These are phyloP conservation scores for Salicornia ramosissima DNA, from an alignment of 148 eudicot species.

Conservation along the genomic window DNA sequence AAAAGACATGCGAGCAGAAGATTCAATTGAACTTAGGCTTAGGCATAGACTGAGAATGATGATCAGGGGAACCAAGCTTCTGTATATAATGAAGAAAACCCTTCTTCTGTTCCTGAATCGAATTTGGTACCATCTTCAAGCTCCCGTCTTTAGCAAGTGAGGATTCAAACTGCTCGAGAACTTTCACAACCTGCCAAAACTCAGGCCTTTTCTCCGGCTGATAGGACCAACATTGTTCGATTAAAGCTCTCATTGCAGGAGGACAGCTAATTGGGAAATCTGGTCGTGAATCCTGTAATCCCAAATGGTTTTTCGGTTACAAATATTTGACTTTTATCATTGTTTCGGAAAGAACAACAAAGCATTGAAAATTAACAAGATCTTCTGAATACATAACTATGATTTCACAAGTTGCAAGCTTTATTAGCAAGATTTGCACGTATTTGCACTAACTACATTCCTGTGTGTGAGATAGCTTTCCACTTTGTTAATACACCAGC, in stretches of 20 bases:
- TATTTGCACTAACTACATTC: too few relatives aligned
- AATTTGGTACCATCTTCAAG: conserved; percentile 44
- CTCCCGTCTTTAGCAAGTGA: conserved; percentile 58
- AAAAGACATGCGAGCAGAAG: conserved; percentile 23
- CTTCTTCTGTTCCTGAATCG: conserved; percentile 64
- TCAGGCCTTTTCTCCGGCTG: conserved; percentile 87
- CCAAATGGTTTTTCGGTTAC: conserved; percentile 22
- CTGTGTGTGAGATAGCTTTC: not conserved
- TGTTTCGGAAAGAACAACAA: not conserved
- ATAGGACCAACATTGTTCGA: conserved; percentile 84
- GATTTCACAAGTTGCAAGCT: not conserved
- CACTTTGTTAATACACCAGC: not conserved
- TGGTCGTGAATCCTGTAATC: conserved; percentile 74
- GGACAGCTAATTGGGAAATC: conserved; percentile 62
- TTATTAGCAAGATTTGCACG: not conserved
- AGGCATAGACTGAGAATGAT: conserved; percentile 30
- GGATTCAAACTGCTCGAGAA: conserved; percentile 64
- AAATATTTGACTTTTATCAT: not conserved
- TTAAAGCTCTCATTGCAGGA: conserved; percentile 64
- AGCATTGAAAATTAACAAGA: too few relatives aligned
- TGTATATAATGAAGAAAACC: conserved; percentile 72
- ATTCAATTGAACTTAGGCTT: conserved; percentile 52
- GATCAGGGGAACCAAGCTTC: conserved; percentile 49
- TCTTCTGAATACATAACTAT: too few relatives aligned
- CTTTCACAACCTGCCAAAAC: conserved; percentile 85